Conservation (phyloP, 257 asterid genomes). For the Capsicum rhomboideum region DNA sequence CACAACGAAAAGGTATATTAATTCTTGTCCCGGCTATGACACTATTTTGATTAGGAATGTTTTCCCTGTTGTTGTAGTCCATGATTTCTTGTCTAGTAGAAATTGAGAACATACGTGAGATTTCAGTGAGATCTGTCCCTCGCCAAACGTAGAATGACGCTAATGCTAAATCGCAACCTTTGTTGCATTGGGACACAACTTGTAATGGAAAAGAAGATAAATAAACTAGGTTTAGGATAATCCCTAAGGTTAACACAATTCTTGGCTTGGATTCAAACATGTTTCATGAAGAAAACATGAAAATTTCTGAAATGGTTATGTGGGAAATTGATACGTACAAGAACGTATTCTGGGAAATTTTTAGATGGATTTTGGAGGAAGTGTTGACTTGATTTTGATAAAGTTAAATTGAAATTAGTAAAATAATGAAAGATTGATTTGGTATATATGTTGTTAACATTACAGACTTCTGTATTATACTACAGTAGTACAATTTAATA, state of each 20-base stretch:
- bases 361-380: neutral
- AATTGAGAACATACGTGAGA: neutral
- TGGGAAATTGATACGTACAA: neutral
- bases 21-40: slow-evolving; percentile 28
- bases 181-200: slow-evolving; percentile 17
- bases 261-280: neutral
- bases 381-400: neutral
- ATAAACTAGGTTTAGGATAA: neutral
- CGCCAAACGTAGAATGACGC: neutral
- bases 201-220: neutral
- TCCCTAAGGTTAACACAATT: neutral
- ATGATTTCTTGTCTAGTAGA: neutral
- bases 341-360: neutral
- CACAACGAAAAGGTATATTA: slow-evolving; percentile 66
- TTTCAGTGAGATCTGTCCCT: neutral
- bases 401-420: neutral
- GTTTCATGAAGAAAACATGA: neutral
- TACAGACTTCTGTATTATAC: neutral
- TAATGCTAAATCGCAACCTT: neutral
- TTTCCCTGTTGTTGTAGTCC: slow-evolving; percentile 25
- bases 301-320: too few relatives aligned
- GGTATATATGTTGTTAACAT: neutral
- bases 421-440: neutral
- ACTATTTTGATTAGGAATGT: slow-evolving; percentile 34
- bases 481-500: too few relatives aligned